Base-by-base conservation (phyloP, 169 alveolate species). In the Eimeria brunetti region DNA sequence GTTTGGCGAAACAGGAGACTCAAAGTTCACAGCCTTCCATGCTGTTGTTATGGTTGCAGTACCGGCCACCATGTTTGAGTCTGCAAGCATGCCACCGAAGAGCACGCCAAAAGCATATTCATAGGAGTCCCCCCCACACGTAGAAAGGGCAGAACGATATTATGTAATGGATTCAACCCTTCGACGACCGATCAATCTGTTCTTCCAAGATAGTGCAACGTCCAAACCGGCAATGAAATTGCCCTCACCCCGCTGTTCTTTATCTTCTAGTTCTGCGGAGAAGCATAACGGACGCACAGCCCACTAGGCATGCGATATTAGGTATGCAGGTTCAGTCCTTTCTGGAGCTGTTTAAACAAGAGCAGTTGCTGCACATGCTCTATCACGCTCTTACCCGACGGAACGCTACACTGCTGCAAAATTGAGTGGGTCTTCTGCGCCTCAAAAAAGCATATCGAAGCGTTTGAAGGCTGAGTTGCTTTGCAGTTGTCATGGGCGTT, bases 1-100 rank as follows among this genome's bases (percentile, higher is more conserved):
- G n/a, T 86, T 60, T 22, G 93, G 93, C 30, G 83, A 86, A 24
- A 86, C 93, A 20, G 44, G 22, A 41, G 93, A 64, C 49, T 71
- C 30, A 46, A 86, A 86, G 20, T 49, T 46, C 49, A 86, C 93
- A 22, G 11, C 9, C 27, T 44, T 60, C 93, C 93, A 86, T 49
- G 38, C 51, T 27, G 93, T 36, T 14, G 93, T 86, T 62, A 64
- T 11, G 51, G 24, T 27, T 24, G 41, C 93, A 14, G 62, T 49
- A 18, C 93, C 93, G 62, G 83, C 75, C 44, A 86, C 60, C 93
- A 86, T 86, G 36, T 86, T 86, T n/a, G 93, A 86, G 51, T 86
- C 93, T 86, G 93, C 81, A 51, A 41, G n/a, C 36, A 83, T 49
- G 46, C 69, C 67, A 49, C n/a, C 16, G n/a, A n/a, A n/a, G 27